phyloP scores from a whole-genome alignment of 345 rosid genomes.

The Hibiscus mutabilis region DNA sequence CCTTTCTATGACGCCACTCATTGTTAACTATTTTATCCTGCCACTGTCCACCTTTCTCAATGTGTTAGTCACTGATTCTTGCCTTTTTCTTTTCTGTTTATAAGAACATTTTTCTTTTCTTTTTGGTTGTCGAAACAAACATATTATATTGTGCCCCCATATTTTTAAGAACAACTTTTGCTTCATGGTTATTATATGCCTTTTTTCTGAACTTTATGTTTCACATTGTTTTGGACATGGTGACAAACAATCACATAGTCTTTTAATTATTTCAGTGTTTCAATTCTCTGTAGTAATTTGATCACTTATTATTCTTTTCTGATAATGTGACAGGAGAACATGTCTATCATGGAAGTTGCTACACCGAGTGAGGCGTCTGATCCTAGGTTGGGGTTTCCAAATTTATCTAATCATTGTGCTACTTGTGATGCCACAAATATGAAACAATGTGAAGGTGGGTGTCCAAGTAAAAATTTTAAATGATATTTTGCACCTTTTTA shows the following conservation, averaged over 20 bases:
- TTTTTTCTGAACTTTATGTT: not conserved
- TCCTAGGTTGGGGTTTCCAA: constrained; percentile 74
- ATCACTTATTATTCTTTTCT: not conserved
- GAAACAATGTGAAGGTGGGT: constrained; percentile 71
- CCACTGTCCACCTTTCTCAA: not conserved
- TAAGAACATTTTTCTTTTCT: not conserved
- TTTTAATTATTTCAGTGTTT: not conserved
- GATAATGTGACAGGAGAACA: constrained; percentile 44
- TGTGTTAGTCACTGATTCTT: not conserved
- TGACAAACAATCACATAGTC: not conserved
- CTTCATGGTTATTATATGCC: not conserved
- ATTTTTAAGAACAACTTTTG: not conserved
- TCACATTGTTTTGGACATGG: constrained; percentile 5
- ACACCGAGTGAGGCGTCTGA: constrained; percentile 55
- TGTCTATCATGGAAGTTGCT: constrained; percentile 36
- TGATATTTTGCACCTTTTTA: not conserved
- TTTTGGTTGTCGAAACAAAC: too few species aligned
- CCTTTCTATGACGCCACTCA: not conserved
- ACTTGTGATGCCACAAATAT: constrained; percentile 58
- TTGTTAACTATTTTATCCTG: not conserved
- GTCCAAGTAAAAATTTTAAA: not conserved
- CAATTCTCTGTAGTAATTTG: not conserved
- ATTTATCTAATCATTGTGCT: constrained; percentile 46
- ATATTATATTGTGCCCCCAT: too few species aligned
- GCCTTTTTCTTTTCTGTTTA: not conserved